Evolutionary conservation across 2,329 filamentous ascomycete genomes (phyloP), one percentile per base, ranked within the genome.

Genomic region (Plenodomus lindquistii): DNA sequence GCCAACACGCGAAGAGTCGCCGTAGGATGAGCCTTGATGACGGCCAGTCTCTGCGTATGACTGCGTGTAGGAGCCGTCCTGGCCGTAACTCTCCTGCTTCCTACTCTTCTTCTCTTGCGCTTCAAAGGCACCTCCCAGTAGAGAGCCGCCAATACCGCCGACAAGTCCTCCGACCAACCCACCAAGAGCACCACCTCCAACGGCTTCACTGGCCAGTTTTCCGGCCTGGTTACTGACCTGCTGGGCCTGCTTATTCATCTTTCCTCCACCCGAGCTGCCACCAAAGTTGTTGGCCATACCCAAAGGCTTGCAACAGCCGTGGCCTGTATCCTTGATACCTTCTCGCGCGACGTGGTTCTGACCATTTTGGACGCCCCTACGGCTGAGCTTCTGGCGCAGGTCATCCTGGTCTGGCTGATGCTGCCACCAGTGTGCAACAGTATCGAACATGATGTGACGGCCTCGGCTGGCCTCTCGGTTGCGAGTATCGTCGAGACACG

Each of bases 351-450:
- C 93, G 75, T 97, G 92, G 73, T 97, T 97, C 52, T 86, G 80
- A 15, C 89, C 89, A 39, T 83, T 79, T 69, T 85, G 71, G 41
- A 97, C 90, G 49, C 93, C 92, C 0, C 87, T 79, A 16, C 90
- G 85, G 61, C 86, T 89, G 38, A 97, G 81, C 74, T 91, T 88
- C 42, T 80, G 74, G 46, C 90, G 86, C 55, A 94, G 84, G 27
- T 84, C 82, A 13, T 88, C 77, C 59, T 85, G 82, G 48, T 85
- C 84, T 22, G 75, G 69, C 5, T 86, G 81, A 42, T 77, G 76
- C 35, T 76, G 70, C 92, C 92, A 97, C 92, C 92, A 97, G 57
- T 88, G 77, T 72, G 89, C 78, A 4, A 97, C 86, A 16, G 86
- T 85, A n/a, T 78, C 71, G 74, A 92, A 96, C 85, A 96, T 93